phyloP scores from a whole-genome alignment of 1,284 basidiomycete genomes.

The Hortiboletus rubellus region DNA sequence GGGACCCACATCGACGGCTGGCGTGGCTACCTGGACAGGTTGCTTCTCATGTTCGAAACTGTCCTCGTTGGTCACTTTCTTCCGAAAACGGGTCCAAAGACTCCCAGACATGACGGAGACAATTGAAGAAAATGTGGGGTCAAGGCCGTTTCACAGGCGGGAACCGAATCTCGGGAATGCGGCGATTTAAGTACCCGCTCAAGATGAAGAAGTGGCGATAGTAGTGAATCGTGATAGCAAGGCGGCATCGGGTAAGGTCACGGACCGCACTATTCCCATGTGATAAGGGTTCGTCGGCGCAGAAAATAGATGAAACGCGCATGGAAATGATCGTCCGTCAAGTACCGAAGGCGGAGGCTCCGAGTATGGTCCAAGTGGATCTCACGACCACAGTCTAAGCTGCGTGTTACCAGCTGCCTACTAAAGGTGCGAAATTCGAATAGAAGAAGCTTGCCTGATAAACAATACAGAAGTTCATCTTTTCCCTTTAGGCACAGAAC shows the following conservation, averaged over 20 bases:
- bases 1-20: constrained; percentile 14
- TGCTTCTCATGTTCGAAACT: constrained; percentile 1
- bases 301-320: no score
- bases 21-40: not conserved
- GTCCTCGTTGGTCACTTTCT: not conserved
- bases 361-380: not conserved
- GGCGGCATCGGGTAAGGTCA: no score
- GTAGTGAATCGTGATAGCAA: no score
- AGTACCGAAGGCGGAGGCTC: not conserved
- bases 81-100: constrained; percentile 7
- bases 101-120: constrained; percentile 6
- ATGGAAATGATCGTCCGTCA: not conserved
- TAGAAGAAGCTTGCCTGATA: not conserved
- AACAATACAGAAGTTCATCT: no score
- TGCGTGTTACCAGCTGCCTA: not conserved
- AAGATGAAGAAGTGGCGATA: not conserved
- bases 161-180: not conserved
- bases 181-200: constrained; percentile 1
- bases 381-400: not conserved
- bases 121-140: not conserved
- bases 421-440: not conserved
- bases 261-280: no score
- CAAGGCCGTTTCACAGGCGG: not conserved
- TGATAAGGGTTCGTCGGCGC: no score
- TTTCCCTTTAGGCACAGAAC: no score